phyloP scores from a whole-genome alignment of 352 stramenopile genomes.

The Globisporangium abappressorium region DNA sequence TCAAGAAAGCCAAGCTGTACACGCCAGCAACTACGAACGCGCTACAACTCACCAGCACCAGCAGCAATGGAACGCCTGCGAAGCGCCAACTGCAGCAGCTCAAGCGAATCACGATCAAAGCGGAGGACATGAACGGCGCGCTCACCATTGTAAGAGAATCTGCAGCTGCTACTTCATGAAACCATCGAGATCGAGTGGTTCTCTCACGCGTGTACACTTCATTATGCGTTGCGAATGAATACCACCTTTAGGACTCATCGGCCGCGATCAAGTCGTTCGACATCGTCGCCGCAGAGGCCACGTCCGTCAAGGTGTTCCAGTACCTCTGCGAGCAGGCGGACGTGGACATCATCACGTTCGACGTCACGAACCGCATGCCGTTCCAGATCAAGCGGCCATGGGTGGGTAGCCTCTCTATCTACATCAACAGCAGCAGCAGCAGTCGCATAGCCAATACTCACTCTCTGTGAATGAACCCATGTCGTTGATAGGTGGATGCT shows the following conservation, averaged over 20 bases:
- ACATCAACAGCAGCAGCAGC: neutral
- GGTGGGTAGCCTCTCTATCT: conserved; percentile 26
- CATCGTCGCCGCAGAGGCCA: conserved; percentile 67
- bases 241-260: conserved; percentile 35
- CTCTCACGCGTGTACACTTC: neutral
- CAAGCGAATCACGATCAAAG: conserved; percentile 71
- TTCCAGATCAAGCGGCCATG: conserved; percentile 77
- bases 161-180: neutral
- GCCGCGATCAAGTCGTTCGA: conserved; percentile 68
- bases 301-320: conserved; percentile 74
- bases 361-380: conserved; percentile 72
- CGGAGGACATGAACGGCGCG: conserved; percentile 64
- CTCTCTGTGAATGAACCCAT: neutral
- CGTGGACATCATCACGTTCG: conserved; percentile 81
- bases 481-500: conserved; percentile 44
- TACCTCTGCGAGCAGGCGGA: conserved; percentile 77
- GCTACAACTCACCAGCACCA: conserved; percentile 36
- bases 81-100: conserved; percentile 50
- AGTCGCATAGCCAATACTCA: neutral
- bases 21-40: conserved; percentile 34
- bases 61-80: conserved; percentile 8
- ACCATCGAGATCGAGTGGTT: neutral
- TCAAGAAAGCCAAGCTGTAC: conserved; percentile 74
- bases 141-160: conserved; percentile 48
- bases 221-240: neutral